Conservation (phyloP, 2,329 filamentous ascomycete species). For the Capronia epimyces region DNA sequence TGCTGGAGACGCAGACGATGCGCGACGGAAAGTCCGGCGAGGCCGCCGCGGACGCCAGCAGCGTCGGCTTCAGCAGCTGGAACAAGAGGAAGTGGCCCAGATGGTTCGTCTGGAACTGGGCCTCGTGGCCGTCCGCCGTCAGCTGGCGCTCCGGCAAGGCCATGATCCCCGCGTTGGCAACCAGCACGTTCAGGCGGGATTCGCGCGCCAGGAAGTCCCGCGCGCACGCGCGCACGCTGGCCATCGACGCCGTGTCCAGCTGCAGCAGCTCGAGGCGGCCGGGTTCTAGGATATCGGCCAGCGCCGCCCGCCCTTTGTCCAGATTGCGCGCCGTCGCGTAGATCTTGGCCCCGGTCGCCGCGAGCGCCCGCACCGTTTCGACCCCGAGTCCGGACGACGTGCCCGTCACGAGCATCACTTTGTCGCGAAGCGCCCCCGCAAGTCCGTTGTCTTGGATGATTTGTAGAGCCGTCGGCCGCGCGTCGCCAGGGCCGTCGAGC, state of each 20-base stretch:
- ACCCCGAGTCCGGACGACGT: slow-evolving; percentile 37
- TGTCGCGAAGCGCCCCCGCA: slow-evolving; percentile 26
- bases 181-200: slow-evolving; percentile 35
- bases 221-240: slow-evolving; percentile 32
- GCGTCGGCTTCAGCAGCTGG: slow-evolving; percentile 43
- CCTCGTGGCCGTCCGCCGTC: slow-evolving; percentile 47
- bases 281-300: slow-evolving; percentile 27
- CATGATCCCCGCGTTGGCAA: slow-evolving; percentile 47
- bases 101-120: slow-evolving; percentile 51
- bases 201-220: slow-evolving; percentile 29
- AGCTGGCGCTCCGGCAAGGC: slow-evolving; percentile 31
- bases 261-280: slow-evolving; percentile 32
- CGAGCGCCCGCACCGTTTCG: slow-evolving; percentile 38
- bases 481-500: slow-evolving; percentile 26
- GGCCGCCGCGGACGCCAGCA: slow-evolving; percentile 41
- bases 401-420: slow-evolving; percentile 39
- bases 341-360: slow-evolving; percentile 37
- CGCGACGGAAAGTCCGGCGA: slow-evolving; percentile 40
- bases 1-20: slow-evolving; percentile 43
- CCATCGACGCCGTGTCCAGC: slow-evolving; percentile 34
- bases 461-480: slow-evolving; percentile 25
- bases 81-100: slow-evolving; percentile 52
- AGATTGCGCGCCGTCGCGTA: slow-evolving; percentile 37
- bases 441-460: slow-evolving; percentile 30
- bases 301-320: slow-evolving; percentile 32